These are phyloP conservation scores for Hymenoscyphus fraxineus DNA, from an alignment of 2,329 filamentous ascomycete genomes.

Conservation along the genomic window DNA sequence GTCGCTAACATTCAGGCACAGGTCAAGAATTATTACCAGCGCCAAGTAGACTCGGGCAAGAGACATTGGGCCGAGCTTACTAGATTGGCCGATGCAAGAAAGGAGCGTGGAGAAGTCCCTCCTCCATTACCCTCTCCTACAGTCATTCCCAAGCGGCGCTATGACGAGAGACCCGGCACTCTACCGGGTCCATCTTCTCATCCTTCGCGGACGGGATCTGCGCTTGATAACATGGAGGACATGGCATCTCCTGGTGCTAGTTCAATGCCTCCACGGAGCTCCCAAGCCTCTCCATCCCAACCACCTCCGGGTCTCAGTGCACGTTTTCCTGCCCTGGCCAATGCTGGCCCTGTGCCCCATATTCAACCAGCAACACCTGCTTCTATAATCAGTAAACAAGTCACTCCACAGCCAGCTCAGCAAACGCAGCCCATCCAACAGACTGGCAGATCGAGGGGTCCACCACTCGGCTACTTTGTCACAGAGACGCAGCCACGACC, in stretches of 20 bases:
- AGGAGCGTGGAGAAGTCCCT: slow-evolving; percentile 52
- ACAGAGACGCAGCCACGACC: slow-evolving; percentile 26
- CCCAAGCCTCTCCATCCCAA: slow-evolving; percentile 31
- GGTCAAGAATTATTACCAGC: slow-evolving; percentile 67
- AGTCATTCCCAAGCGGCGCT: slow-evolving; percentile 47
- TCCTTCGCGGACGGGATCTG: slow-evolving; percentile 45
- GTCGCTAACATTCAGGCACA: slow-evolving; percentile 38
- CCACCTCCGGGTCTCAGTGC: slow-evolving; percentile 19
- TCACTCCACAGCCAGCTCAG: slow-evolving; percentile 26
- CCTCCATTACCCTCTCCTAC: slow-evolving; percentile 58
- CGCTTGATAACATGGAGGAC: slow-evolving; percentile 45
- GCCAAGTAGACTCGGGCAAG: slow-evolving; percentile 55
- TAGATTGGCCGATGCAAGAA: slow-evolving; percentile 56
- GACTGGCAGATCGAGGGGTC: slow-evolving; percentile 27
- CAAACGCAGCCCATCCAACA: slow-evolving; percentile 23
- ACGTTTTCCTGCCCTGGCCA: slow-evolving; percentile 33
- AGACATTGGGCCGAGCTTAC: slow-evolving; percentile 58
- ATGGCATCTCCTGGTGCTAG: slow-evolving; percentile 22
- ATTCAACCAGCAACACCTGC: slow-evolving; percentile 27
- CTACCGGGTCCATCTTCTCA: neutral
- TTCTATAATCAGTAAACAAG: slow-evolving; percentile 27
- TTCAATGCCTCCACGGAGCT: slow-evolving; percentile 24
- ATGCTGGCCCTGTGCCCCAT: slow-evolving; percentile 33
- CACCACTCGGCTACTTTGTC: slow-evolving; percentile 31
- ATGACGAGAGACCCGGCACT: slow-evolving; percentile 43